Conservation (phyloP, 2,329 filamentous ascomycete species). For the Simplicillium sp. region DNA sequence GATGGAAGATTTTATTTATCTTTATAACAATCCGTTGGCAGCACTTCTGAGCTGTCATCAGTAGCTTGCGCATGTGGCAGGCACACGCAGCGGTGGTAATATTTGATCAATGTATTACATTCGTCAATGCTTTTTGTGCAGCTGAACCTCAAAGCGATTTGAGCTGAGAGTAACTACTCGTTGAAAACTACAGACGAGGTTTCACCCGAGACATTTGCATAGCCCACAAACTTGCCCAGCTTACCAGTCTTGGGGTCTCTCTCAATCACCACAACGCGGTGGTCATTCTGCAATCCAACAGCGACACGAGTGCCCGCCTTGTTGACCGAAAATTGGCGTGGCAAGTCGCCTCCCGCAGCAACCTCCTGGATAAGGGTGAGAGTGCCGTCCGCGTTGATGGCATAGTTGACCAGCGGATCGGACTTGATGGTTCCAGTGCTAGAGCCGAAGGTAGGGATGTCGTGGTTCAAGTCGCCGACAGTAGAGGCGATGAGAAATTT, state of each 20-base stretch:
- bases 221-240: constrained; percentile 37
- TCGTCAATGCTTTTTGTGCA: no score
- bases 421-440: constrained; percentile 36
- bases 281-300: constrained; percentile 53
- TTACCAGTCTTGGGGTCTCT: constrained; percentile 50
- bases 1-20: no score
- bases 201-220: constrained; percentile 30
- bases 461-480: constrained; percentile 49
- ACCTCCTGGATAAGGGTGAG: constrained; percentile 47
- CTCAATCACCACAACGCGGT: constrained; percentile 50
- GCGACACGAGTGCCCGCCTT: constrained; percentile 53
- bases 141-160: no score
- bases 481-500: constrained; percentile 60
- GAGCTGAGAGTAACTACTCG: constrained; percentile 17
- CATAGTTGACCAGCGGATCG: constrained; percentile 56
- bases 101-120: no score
- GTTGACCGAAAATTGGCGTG: constrained; percentile 61
- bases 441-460: constrained; percentile 32
- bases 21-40: no score
- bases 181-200: constrained; percentile 39
- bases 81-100: no score
- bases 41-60: no score
- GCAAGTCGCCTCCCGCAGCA: constrained; percentile 54
- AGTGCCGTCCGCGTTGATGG: constrained; percentile 41
- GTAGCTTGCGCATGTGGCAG: no score